Evolutionary conservation across 148 eudicot genomes (phyloP).

Genomic region (Spergularia bocconei): DNA sequence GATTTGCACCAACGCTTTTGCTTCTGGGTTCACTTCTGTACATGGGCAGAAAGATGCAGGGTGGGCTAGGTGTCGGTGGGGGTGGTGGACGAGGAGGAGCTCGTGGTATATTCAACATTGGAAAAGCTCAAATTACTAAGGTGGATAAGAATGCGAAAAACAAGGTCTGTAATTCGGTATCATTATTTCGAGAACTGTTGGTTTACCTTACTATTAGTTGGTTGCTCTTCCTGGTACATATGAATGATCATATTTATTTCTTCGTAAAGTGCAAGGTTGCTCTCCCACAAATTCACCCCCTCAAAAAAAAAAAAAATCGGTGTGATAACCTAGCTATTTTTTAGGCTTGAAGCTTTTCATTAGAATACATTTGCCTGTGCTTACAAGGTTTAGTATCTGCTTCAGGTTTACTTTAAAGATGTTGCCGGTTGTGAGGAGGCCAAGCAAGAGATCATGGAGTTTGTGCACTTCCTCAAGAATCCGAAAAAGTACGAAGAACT

Average conservation of each 20-base stretch:
- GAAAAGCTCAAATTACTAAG: slow-evolving; percentile 70
- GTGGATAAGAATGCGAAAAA: slow-evolving; percentile 79
- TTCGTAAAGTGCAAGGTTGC: too few relatives aligned
- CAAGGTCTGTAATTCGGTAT: slow-evolving; percentile 44
- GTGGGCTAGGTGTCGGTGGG: slow-evolving; percentile 77
- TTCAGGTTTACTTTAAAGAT: slow-evolving; percentile 63
- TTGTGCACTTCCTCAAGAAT: slow-evolving; percentile 90
- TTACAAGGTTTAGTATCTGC: not conserved
- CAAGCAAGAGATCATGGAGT: slow-evolving; percentile 80
- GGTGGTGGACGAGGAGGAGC: slow-evolving; percentile 61
- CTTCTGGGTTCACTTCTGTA: slow-evolving; percentile 60
- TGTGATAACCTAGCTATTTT: not conserved
- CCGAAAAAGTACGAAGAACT: slow-evolving; percentile 79
- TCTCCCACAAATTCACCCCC: too few relatives aligned
- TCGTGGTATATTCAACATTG: slow-evolving; percentile 81
- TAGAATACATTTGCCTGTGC: not conserved
- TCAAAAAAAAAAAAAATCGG: too few relatives aligned
- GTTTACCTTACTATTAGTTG: too few relatives aligned
- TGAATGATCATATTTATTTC: too few relatives aligned
- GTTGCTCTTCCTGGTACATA: too few relatives aligned
- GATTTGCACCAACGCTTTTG: slow-evolving; percentile 68
- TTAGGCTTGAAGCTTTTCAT: not conserved
- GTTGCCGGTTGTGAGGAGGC: slow-evolving; percentile 87
- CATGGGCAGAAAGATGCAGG: slow-evolving; percentile 82
- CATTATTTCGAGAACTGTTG: not conserved